Evolutionary conservation across 2,329 filamentous ascomycete genomes (phyloP), one percentile per base, ranked within the genome.

Genomic region (Botrytis sinoallii): DNA sequence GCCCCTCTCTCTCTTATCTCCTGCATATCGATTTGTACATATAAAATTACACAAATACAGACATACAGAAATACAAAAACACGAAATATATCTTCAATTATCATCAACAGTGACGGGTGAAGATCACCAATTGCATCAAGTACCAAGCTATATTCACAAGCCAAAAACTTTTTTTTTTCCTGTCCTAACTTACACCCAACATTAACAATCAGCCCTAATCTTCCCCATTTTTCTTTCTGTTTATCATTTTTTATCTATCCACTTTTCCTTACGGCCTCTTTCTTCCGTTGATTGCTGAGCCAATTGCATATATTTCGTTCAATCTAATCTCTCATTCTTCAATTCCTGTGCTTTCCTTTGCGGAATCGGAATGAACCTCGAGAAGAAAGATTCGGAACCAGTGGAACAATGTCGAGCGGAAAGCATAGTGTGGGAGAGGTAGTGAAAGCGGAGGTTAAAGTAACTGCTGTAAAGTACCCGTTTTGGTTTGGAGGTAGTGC

Each of bases 401-500:
- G 63, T 72, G 63, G 71, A 72, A 72, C 42, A 69, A 73, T 73
- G 71, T 69, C 63, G 52, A 72, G 75, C 73, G 75, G 76, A 42
- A 73, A 74, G 60, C 63, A 73, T 44, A 71, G 44, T 64, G 59
- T 73, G 40, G 59, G 72, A 59, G 68, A 18, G 40, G 66, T 61
- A 44, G 71, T 68, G 71, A 74, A 59, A 44, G 70, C 57, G 75
- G 77, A 65, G 73, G 73, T 44, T 74, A 52, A 74, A 79, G 80
- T 74, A 79, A 79, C 70, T 64, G 70, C 76, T 66, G 72, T 85
- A 35, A 77, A 79, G 44, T 95, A 95, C 84, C 93, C 93, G 16
- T 95, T 95, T 84, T 98, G 95, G 96, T 98, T 99, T 83, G 96
- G 96, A 76, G 96, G 96, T 73, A 97, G 93, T 82, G 94, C 95